phyloP scores from a whole-genome alignment of 768 basidiomycete species.

The Leccinellum luteum region DNA sequence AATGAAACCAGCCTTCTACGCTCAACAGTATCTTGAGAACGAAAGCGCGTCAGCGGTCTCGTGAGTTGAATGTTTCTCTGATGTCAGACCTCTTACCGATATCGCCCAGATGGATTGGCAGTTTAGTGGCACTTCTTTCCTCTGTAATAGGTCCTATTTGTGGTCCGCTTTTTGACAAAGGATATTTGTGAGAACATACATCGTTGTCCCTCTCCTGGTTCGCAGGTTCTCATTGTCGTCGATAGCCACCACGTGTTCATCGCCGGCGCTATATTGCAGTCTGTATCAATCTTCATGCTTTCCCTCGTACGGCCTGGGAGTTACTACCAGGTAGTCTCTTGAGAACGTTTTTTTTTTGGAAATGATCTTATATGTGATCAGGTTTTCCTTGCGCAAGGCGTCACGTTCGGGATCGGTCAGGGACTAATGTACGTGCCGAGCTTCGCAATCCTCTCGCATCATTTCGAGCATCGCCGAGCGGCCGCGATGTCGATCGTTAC shows the following conservation, averaged over 20 bases:
- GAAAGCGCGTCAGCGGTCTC: slow-evolving; percentile 26
- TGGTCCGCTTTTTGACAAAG: slow-evolving; percentile 25
- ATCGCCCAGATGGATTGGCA: slow-evolving; percentile 26
- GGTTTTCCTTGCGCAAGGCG: slow-evolving; percentile 44
- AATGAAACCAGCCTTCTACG: slow-evolving; percentile 20
- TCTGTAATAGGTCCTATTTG: slow-evolving; percentile 23
- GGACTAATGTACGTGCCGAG: slow-evolving; percentile 47
- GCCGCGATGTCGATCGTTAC: slow-evolving; percentile 44
- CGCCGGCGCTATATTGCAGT: slow-evolving; percentile 24
- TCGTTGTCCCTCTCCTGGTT: not conserved
- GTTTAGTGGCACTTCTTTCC: slow-evolving; percentile 14
- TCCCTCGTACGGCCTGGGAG: slow-evolving; percentile 35
- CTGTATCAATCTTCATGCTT: slow-evolving; percentile 36
- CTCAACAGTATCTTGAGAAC: slow-evolving; percentile 17
- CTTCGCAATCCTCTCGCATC: slow-evolving; percentile 41
- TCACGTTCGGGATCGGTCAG: slow-evolving; percentile 39
- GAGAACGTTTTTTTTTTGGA: not conserved
- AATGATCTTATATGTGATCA: slow-evolving; percentile 12
- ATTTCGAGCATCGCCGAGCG: slow-evolving; percentile 41
- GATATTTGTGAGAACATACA: slow-evolving; percentile 27
- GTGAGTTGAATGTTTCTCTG: slow-evolving; percentile 3
- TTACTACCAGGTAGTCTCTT: slow-evolving; percentile 33
- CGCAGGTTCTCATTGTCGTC: not conserved
- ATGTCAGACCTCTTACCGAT: not conserved
- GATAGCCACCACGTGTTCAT: slow-evolving; percentile 10